These are phyloP conservation scores for Debaryomyces singareniensis DNA, from an alignment of 1,139 yeast species.

Conservation along the genomic window DNA sequence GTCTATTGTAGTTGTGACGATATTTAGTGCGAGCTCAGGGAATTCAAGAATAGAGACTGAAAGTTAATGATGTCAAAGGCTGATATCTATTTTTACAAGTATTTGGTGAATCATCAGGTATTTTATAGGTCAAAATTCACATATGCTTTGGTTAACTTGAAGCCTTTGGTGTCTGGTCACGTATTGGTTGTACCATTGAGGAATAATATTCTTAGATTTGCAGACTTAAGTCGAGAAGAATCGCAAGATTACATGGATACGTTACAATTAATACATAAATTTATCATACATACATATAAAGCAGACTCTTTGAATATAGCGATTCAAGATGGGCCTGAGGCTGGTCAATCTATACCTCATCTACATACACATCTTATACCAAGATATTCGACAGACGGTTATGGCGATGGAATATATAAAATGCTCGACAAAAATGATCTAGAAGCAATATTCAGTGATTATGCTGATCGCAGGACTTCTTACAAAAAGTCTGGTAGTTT, in stretches of 20 bases:
- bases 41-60: too few species aligned
- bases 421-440: constrained; percentile 46
- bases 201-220: constrained; percentile 48
- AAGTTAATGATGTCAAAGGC: too few species aligned
- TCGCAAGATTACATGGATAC: constrained; percentile 71
- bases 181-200: constrained; percentile 79
- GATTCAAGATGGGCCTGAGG: constrained; percentile 92
- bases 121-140: constrained; percentile 50
- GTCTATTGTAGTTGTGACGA: too few species aligned
- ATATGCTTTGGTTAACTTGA: constrained; percentile 80
- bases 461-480: constrained; percentile 19
- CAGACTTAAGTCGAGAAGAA: constrained; percentile 67
- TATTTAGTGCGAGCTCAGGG: too few species aligned
- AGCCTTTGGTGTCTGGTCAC: constrained; percentile 91
- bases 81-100: constrained; percentile 43
- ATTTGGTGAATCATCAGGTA: constrained; percentile 60
- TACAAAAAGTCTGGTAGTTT: constrained; percentile 22
- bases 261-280: constrained; percentile 63
- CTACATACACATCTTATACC: constrained; percentile 92
- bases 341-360: constrained; percentile 94
- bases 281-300: constrained; percentile 56
- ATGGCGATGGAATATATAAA: constrained; percentile 67
- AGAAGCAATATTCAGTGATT: constrained; percentile 22
- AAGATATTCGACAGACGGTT: constrained; percentile 55
- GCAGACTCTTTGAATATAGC: constrained; percentile 85